Evolutionary conservation across 139 green algal genomes (phyloP).

Genomic region (Chlorella sp.): DNA sequence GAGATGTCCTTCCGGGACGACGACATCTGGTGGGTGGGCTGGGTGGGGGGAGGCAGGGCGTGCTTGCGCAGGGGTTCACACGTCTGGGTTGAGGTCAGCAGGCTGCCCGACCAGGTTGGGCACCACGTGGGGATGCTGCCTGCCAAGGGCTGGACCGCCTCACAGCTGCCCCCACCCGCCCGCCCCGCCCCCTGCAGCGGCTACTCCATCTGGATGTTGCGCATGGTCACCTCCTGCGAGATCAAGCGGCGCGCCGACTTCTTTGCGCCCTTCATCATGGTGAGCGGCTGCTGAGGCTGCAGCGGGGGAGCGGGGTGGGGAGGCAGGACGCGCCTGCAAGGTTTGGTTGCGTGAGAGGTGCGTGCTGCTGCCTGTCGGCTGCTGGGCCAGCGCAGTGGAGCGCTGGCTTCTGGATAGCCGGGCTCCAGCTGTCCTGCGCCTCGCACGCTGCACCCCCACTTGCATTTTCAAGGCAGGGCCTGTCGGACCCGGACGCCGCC

Average conservation of each 20-base stretch:
- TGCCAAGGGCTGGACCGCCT: neutral
- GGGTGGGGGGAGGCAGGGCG: neutral
- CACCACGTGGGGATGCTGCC: neutral
- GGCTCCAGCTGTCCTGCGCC: too few relatives aligned
- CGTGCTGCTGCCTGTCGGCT: too few relatives aligned
- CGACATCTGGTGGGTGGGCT: neutral
- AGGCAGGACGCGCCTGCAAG: neutral
- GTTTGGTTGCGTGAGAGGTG: too few relatives aligned
- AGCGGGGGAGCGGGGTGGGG: neutral
- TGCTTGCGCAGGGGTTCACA: neutral
- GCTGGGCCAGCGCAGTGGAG: too few relatives aligned
- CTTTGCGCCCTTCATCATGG: constrained; percentile 89
- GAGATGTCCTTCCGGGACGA: constrained; percentile 60
- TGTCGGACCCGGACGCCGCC: constrained; percentile 73
- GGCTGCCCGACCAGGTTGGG: neutral
- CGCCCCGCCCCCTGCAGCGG: constrained; percentile 35
- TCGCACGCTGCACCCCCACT: neutral
- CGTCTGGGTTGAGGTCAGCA: neutral
- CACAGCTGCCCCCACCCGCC: neutral
- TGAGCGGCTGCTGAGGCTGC: neutral
- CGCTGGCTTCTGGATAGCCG: too few relatives aligned
- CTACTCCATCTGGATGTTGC: constrained; percentile 81
- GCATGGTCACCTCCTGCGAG: constrained; percentile 78
- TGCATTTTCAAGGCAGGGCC: constrained; percentile 52
- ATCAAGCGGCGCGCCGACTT: constrained; percentile 73